Conservation (phyloP, 495 filamentous ascomycete species). For the Cenococcum geophilum region DNA sequence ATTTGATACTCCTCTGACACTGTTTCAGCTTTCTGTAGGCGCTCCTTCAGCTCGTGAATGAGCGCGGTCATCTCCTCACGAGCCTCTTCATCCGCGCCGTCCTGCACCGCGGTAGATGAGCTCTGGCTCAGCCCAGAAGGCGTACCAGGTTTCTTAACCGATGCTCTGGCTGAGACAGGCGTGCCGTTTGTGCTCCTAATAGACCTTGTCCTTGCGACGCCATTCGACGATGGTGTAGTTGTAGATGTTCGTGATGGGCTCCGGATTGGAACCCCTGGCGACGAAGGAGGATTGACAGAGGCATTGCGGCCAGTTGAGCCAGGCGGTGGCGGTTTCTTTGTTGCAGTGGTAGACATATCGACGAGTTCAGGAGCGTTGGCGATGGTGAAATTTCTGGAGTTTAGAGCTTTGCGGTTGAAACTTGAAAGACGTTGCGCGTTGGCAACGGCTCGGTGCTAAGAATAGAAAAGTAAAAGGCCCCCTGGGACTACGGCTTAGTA, state of each 20-base stretch:
- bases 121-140: slow-evolving; percentile 30
- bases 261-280: slow-evolving; percentile 1
- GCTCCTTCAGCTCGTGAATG: slow-evolving; percentile 76
- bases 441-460: slow-evolving; percentile 1
- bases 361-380: not conserved
- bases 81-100: slow-evolving; percentile 49
- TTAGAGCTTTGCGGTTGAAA: not conserved
- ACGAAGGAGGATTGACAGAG: not conserved
- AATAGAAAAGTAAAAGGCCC: not conserved
- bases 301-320: not conserved
- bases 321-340: slow-evolving; percentile 4
- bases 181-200: slow-evolving; percentile 24
- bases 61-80: slow-evolving; percentile 67
- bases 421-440: not conserved
- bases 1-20: slow-evolving; percentile 75
- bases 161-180: slow-evolving; percentile 30
- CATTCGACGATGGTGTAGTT: slow-evolving; percentile 16
- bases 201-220: slow-evolving; percentile 21
- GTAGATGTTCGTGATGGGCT: slow-evolving; percentile 5
- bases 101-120: slow-evolving; percentile 21
- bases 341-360: not conserved
- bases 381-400: not conserved
- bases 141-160: slow-evolving; percentile 30
- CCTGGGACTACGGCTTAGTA: not conserved
- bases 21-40: slow-evolving; percentile 72